These are phyloP conservation scores for Hysterangium stoloniferum DNA, from an alignment of 768 basidiomycete genomes.

Conservation along the genomic window DNA sequence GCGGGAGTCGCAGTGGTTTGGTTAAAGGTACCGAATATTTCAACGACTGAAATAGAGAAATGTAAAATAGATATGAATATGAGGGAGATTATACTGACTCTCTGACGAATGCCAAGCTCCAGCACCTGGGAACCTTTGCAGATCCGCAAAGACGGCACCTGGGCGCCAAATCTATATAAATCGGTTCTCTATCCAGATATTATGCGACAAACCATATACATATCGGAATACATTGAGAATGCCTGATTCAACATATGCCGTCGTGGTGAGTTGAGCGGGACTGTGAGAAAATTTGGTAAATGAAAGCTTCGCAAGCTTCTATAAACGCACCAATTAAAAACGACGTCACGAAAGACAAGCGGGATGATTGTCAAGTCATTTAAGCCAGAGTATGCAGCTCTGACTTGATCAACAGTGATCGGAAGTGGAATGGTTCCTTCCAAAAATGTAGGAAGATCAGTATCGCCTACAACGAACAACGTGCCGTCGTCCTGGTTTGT, in stretches of 20 bases:
- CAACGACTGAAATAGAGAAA: slow-evolving; percentile 11
- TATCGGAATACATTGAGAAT: slow-evolving; percentile 16
- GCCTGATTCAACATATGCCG: slow-evolving; percentile 14
- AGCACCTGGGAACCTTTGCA: slow-evolving; percentile 18
- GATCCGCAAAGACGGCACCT: slow-evolving; percentile 16
- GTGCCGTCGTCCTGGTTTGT: slow-evolving; percentile 18
- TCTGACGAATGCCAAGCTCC: slow-evolving; percentile 21
- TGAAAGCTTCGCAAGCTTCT: background rate
- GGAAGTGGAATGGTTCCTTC: background rate
- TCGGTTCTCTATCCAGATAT: background rate
- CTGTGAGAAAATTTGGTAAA: background rate
- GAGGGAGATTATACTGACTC: slow-evolving; percentile 7
- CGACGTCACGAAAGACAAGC: slow-evolving; percentile 13
- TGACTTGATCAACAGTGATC: slow-evolving; percentile 12
- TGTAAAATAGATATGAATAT: background rate
- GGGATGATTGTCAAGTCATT: slow-evolving; percentile 15
- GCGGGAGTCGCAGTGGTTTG: slow-evolving; percentile 17
- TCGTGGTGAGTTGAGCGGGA: slow-evolving; percentile 14
- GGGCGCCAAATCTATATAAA: background rate
- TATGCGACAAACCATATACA: slow-evolving; percentile 13
- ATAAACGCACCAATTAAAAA: slow-evolving; percentile 15
- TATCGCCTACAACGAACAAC: slow-evolving; percentile 14
- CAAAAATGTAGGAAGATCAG: slow-evolving; percentile 15
- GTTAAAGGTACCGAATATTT: slow-evolving; percentile 24
- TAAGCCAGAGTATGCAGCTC: slow-evolving; percentile 18